Conservation (phyloP, 306 rosid species). For the Inga leiocalycina region DNA sequence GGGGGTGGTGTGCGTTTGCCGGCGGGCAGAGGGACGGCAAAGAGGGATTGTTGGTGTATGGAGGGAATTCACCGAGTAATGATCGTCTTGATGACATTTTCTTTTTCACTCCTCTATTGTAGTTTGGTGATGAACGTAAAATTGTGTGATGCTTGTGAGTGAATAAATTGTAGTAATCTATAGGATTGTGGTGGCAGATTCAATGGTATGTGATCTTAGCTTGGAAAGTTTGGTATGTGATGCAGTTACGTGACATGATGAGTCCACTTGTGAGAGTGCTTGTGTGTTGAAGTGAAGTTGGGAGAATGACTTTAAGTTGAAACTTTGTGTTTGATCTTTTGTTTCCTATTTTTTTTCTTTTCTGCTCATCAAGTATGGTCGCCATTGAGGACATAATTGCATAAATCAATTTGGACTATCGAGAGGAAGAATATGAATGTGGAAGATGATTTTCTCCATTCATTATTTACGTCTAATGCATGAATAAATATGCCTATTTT, state of each 20-base stretch:
- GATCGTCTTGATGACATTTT: conserved; percentile 84
- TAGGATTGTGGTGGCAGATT: not conserved
- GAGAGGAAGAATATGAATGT: no score
- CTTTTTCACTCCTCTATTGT: conserved; percentile 56
- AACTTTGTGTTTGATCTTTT: not conserved
- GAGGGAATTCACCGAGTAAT: conserved; percentile 92
- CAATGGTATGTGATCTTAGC: not conserved
- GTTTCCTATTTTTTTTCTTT: not conserved
- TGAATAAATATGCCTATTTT: no score
- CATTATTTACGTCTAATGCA: no score
- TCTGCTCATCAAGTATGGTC: not conserved
- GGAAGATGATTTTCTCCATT: no score
- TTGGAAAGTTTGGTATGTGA: not conserved
- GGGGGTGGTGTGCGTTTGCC: conserved; percentile 85
- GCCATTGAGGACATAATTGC: not conserved
- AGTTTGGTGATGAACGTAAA: conserved; percentile 21
- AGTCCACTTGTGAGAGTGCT: not conserved
- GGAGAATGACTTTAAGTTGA: not conserved
- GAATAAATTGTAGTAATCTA: not conserved
- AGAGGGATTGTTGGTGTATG: conserved; percentile 74
- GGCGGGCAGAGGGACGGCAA: conserved; percentile 45
- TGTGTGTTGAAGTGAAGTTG: not conserved
- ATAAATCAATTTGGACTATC: not conserved
- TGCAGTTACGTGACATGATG: not conserved
- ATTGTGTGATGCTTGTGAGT: conserved; percentile 18